phyloP scores from a whole-genome alignment of 768 basidiomycete species.

The Symmetrospora coprosmae region DNA sequence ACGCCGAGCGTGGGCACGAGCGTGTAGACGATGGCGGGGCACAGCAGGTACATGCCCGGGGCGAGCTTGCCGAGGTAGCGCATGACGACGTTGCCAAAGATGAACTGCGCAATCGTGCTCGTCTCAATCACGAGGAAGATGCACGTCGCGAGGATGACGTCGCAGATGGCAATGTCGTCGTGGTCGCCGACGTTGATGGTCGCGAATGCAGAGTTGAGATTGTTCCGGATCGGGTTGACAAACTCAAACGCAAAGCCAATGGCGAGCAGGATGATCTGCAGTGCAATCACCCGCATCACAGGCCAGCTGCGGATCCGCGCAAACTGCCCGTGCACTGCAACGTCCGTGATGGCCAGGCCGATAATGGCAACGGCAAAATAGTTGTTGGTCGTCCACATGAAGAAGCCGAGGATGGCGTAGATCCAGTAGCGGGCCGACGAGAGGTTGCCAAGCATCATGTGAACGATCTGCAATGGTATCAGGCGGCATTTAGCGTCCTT shows the following conservation, averaged over 20 bases:
- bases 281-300: conserved; percentile 25
- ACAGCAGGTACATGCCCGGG: conserved; percentile 33
- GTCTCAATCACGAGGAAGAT: conserved; percentile 33
- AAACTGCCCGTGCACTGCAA: conserved; percentile 34
- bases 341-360: conserved; percentile 33
- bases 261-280: conserved; percentile 31
- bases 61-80: conserved; percentile 33
- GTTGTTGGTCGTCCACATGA: conserved; percentile 35
- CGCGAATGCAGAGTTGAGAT: conserved; percentile 32
- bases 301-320: conserved; percentile 33
- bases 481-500: neutral
- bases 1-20: conserved; percentile 32
- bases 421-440: conserved; percentile 35
- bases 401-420: conserved; percentile 32
- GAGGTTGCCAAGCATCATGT: conserved; percentile 35
- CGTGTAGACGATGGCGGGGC: conserved; percentile 33
- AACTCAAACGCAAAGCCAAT: conserved; percentile 32
- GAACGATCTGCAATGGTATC: conserved; percentile 21
- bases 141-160: conserved; percentile 32
- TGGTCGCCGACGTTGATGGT: conserved; percentile 32
- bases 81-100: conserved; percentile 35
- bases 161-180: conserved; percentile 32
- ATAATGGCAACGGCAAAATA: conserved; percentile 33
- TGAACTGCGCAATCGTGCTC: conserved; percentile 28
- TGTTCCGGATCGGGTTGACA: conserved; percentile 32